Evolutionary conservation across 1,139 yeast genomes (phyloP).

Genomic region (Komagataea norvegica): DNA sequence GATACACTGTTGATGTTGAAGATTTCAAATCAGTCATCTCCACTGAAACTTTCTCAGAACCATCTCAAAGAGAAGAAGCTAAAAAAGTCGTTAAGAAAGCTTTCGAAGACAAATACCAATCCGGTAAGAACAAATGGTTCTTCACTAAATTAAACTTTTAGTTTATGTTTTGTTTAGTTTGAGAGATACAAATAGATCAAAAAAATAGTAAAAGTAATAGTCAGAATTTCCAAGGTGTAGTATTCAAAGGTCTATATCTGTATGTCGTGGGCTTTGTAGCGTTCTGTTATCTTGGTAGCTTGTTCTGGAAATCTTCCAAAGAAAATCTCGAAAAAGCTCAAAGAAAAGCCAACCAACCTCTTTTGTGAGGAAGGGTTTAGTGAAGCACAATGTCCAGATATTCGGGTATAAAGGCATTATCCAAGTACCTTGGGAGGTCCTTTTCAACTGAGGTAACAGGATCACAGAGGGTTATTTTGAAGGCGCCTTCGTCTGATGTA

Average conservation of each 20-base stretch:
- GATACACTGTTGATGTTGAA: slow-evolving; percentile 98
- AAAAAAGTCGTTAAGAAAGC: slow-evolving; percentile 99
- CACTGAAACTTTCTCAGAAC: slow-evolving; percentile 93
- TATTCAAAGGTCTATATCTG: neutral
- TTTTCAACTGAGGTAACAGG: neutral
- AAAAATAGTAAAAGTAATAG: slow-evolving; percentile 2
- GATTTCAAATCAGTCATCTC: slow-evolving; percentile 88
- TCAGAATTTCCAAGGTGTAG: no score
- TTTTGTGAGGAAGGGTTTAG: no score
- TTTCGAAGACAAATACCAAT: slow-evolving; percentile 99
- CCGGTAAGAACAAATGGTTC: slow-evolving; percentile 99
- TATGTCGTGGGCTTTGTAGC: no score
- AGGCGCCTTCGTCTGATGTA: slow-evolving; percentile 46
- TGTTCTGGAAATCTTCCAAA: no score
- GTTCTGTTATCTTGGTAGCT: no score
- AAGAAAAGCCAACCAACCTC: neutral
- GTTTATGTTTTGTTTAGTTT: slow-evolving; percentile 26
- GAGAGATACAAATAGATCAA: slow-evolving; percentile 4
- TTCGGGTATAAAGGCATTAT: no score
- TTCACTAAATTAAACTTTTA: slow-evolving; percentile 98
- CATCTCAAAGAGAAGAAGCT: slow-evolving; percentile 98
- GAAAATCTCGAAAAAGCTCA: neutral
- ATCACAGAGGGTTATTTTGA: slow-evolving; percentile 17
- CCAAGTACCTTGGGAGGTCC: no score
- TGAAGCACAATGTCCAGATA: no score